Conservation (phyloP, 2,329 filamentous ascomycete genomes). For the Pestalotiopsis sp. region DNA sequence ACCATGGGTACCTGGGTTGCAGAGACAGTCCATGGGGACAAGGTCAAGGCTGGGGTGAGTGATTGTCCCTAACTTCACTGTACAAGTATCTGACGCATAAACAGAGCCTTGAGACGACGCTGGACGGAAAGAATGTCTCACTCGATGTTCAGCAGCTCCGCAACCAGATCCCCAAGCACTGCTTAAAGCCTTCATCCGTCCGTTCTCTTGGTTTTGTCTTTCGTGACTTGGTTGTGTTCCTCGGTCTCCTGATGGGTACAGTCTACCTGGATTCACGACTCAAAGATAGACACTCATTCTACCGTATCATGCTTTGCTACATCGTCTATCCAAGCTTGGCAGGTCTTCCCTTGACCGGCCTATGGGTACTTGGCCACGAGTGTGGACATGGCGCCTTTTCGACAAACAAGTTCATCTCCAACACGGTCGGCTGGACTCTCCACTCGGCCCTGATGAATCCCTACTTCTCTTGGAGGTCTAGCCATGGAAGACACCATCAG, state of each 20-base stretch:
- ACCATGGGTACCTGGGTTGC: conserved; percentile 15
- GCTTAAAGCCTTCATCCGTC: conserved; percentile 56
- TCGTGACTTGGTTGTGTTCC: conserved; percentile 54
- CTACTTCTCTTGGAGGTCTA: conserved; percentile 19
- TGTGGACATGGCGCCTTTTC: conserved; percentile 70
- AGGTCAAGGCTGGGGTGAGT: conserved; percentile 16
- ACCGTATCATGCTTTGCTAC: conserved; percentile 51
- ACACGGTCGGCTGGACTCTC: conserved; percentile 40
- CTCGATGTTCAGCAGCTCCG: conserved; percentile 45
- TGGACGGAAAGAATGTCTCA: conserved; percentile 14
- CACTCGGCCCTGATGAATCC: conserved; percentile 19
- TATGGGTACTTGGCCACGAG: conserved; percentile 74
- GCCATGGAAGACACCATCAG: conserved; percentile 20
- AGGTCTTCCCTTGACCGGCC: conserved; percentile 65
- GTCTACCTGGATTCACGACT: conserved; percentile 54
- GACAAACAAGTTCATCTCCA: conserved; percentile 53
- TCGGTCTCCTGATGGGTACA: conserved; percentile 49
- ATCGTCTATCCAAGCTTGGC: conserved; percentile 62
- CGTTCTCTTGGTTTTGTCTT: conserved; percentile 56
- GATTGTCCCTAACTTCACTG: background rate
- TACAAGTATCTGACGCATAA: background rate
- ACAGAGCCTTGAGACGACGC: conserved; percentile 16
- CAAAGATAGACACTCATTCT: conserved; percentile 32
- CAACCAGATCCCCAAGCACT: conserved; percentile 59
- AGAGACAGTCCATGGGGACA: conserved; percentile 20